Conservation (phyloP, 2,329 filamentous ascomycete genomes). For the Orbilia ellipsospora region DNA sequence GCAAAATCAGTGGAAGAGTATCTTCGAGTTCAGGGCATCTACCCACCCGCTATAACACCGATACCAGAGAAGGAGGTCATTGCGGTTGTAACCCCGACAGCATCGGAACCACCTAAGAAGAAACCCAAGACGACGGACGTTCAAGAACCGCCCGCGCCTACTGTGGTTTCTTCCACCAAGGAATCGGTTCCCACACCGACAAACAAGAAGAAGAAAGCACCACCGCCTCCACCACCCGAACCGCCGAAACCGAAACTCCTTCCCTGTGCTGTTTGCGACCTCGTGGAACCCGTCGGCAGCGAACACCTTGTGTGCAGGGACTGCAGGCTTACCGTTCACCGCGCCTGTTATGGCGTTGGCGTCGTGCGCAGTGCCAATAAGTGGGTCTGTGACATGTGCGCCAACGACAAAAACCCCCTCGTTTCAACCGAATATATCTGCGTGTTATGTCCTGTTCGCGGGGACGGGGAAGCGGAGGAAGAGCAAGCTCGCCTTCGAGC, state of each 20-base stretch:
- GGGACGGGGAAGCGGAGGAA: constrained; percentile 69
- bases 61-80: constrained; percentile 58
- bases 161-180: constrained; percentile 62
- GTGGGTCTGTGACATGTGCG: constrained; percentile 96
- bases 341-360: constrained; percentile 89
- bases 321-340: constrained; percentile 90
- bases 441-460: constrained; percentile 84
- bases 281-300: constrained; percentile 77
- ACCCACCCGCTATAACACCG: constrained; percentile 59
- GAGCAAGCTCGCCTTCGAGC: constrained; percentile 47
- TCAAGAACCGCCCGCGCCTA: constrained; percentile 63
- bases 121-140: constrained; percentile 68
- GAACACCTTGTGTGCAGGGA: constrained; percentile 83
- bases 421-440: constrained; percentile 87
- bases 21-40: constrained; percentile 12
- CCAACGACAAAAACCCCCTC: constrained; percentile 90
- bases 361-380: constrained; percentile 75
- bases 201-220: constrained; percentile 67
- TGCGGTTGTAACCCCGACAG: constrained; percentile 51
- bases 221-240: constrained; percentile 75
- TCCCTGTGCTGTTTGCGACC: constrained; percentile 85
- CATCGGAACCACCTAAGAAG: constrained; percentile 71
- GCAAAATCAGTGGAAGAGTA: constrained; percentile 49
- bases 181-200: constrained; percentile 59
- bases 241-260: constrained; percentile 80